Conservation (phyloP, 192 early-diverging fungal species). For the Funneliformis geosporum region DNA sequence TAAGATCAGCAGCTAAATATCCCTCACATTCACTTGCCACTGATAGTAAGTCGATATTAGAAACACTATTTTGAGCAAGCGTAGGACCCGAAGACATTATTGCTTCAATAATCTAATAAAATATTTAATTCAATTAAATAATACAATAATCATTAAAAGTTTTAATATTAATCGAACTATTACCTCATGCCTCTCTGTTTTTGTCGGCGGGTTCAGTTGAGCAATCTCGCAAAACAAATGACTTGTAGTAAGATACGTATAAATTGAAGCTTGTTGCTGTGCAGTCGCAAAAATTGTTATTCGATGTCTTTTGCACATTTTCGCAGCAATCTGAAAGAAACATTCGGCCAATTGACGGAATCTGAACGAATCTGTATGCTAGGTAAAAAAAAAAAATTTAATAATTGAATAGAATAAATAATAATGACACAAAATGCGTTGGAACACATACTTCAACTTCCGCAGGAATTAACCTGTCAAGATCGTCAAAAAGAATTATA, state of each 20-base stretch:
- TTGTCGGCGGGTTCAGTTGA: constrained; percentile 63
- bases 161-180: constrained; percentile 33
- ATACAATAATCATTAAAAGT: constrained; percentile 38
- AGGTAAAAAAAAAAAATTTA: neutral
- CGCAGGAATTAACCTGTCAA: constrained; percentile 72
- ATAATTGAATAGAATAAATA: neutral
- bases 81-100: constrained; percentile 60
- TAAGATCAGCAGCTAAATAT: constrained; percentile 80
- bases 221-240: constrained; percentile 66
- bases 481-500: constrained; percentile 72
- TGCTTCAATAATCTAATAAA: constrained; percentile 67
- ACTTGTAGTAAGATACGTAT: constrained; percentile 57
- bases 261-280: constrained; percentile 64
- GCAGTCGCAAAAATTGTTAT: constrained; percentile 64
- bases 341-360: constrained; percentile 65
- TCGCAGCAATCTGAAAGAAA: constrained; percentile 55
- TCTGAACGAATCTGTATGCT: constrained; percentile 65
- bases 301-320: constrained; percentile 50
- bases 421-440: neutral
- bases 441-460: constrained; percentile 63
- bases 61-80: constrained; percentile 48
- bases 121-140: neutral
- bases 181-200: constrained; percentile 66
- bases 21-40: constrained; percentile 85
- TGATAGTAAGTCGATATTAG: constrained; percentile 67